Percentiles rank a stretch among this genome's conserved stretches.
Evolutionary conservation across 164 flowering plant species (phyloP).

Genomic region (Magnolia officinalis): DNA sequence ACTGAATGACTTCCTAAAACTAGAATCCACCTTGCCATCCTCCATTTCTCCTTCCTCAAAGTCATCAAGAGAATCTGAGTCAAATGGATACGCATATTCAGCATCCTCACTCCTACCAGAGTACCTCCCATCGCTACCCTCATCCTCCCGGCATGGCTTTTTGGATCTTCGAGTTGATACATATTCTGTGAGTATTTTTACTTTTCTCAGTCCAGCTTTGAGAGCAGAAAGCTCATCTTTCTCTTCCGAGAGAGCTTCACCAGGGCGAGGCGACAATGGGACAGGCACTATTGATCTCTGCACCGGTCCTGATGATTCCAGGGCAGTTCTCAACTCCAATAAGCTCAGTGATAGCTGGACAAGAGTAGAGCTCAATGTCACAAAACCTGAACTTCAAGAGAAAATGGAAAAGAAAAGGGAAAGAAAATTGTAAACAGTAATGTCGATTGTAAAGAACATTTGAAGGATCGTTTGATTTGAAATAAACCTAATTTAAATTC

Average conservation of each 20-base stretch:
- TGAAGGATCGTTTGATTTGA: background rate
- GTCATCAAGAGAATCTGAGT: conserved; percentile 74
- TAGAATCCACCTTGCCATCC: conserved; percentile 48
- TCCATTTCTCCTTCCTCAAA: conserved; percentile 66
- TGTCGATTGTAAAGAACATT: background rate
- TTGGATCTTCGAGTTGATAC: conserved; percentile 75
- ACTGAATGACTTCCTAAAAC: conserved; percentile 75
- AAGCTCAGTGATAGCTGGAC: conserved; percentile 56
- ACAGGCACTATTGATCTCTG: conserved; percentile 52
- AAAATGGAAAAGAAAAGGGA: background rate
- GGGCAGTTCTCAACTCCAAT: conserved; percentile 59
- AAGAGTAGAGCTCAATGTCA: conserved; percentile 8
- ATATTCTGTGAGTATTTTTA: conserved; percentile 73
- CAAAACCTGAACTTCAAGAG: conserved; percentile 5
- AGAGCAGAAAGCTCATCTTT: conserved; percentile 92
- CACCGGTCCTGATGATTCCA: conserved; percentile 44
- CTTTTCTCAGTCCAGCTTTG: conserved; percentile 91
- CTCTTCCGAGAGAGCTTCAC: conserved; percentile 44
- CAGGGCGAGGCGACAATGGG: conserved; percentile 42
- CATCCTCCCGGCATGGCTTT: conserved; percentile 77
- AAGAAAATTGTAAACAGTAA: background rate
- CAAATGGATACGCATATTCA: conserved; percentile 71
- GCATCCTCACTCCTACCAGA: conserved; percentile 74
- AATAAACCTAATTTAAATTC: background rate
- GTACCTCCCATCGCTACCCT: conserved; percentile 69